These are phyloP conservation scores for Phytophthora nicotianae DNA, from an alignment of 352 stramenopile genomes.

Conservation along the genomic window DNA sequence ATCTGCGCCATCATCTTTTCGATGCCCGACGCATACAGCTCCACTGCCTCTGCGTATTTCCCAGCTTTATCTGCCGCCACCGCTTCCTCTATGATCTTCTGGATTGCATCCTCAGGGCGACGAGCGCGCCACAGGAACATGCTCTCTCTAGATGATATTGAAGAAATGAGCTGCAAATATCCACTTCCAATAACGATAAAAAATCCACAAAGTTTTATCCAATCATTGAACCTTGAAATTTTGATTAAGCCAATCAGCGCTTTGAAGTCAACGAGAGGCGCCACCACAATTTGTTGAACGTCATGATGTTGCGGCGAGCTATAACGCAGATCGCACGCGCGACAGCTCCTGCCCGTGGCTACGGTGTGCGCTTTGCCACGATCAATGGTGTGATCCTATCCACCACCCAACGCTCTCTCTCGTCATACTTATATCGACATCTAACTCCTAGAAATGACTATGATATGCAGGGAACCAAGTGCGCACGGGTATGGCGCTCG, in stretches of 20 bases:
- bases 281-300: constrained; percentile 7
- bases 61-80: constrained; percentile 57
- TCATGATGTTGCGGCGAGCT: constrained; percentile 48
- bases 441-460: constrained; percentile 7
- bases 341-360: constrained; percentile 23
- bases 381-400: constrained; percentile 60
- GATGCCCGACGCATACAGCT: constrained; percentile 76
- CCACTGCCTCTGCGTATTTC: constrained; percentile 56
- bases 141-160: constrained; percentile 6
- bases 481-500: constrained; percentile 79
- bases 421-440: not conserved
- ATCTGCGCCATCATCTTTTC: constrained; percentile 75
- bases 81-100: constrained; percentile 55
- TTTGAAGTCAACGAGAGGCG: constrained; percentile 3
- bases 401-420: not conserved
- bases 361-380: constrained; percentile 55
- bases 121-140: constrained; percentile 57
- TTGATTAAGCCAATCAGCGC: constrained; percentile 17
- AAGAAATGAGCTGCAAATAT: constrained; percentile 19
- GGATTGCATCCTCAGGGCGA: constrained; percentile 47
- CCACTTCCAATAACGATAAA: not conserved
- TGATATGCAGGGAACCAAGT: constrained; percentile 74
- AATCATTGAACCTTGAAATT: not conserved
- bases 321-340: constrained; percentile 40
- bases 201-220: not conserved